Conservation (phyloP, 2,329 filamentous ascomycete species). For the Aspergillus cejpii region DNA sequence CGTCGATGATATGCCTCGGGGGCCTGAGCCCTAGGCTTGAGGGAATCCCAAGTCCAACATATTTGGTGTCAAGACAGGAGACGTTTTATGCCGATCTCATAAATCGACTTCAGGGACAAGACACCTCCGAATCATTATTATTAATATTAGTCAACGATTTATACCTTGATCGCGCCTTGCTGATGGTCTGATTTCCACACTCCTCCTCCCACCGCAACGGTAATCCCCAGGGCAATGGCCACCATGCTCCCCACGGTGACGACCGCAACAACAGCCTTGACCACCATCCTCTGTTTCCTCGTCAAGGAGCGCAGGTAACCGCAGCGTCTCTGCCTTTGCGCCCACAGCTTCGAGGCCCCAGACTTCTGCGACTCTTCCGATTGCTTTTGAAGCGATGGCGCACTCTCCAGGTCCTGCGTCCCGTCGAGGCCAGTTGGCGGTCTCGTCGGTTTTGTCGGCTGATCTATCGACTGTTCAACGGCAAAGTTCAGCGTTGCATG, state of each 20-base stretch:
- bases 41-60: neutral
- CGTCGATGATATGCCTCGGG: neutral
- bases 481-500: conserved; percentile 31
- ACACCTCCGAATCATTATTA: no score
- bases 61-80: neutral
- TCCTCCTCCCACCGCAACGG: conserved; percentile 39
- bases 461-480: conserved; percentile 18
- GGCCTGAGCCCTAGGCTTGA: no score
- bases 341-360: conserved; percentile 32
- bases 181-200: conserved; percentile 37
- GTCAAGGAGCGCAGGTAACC: conserved; percentile 33
- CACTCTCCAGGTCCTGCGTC: conserved; percentile 31
- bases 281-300: conserved; percentile 31
- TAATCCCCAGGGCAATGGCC: conserved; percentile 42
- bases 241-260: conserved; percentile 40
- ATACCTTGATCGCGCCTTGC: conserved; percentile 20
- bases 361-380: conserved; percentile 13
- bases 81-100: neutral
- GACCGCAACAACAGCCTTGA: conserved; percentile 39
- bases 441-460: conserved; percentile 21
- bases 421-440: conserved; percentile 10
- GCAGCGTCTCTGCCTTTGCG: conserved; percentile 28
- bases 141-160: no score
- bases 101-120: no score
- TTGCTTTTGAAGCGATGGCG: neutral